Evolutionary conservation across 768 basidiomycete species (phyloP), one percentile per base, ranked within the genome.

Genomic region (Cantharellus cinnabarinus): DNA sequence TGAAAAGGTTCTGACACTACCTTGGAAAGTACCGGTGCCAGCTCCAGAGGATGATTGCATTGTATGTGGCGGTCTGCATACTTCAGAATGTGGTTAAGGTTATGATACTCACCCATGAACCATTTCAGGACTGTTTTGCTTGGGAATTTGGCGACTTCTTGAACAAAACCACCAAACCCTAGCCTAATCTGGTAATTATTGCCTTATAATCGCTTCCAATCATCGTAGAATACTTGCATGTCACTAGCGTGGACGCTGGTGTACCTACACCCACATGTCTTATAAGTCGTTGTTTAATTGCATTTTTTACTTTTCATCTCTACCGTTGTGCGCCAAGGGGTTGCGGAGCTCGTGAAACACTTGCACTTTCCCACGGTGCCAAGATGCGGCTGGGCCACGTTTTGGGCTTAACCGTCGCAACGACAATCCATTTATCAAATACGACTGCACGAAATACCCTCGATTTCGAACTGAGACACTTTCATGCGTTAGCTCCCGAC

Each of bases 1-100:
- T 63, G 84, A 89, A n/a, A 76, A 78, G 60, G 69, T 94, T 20
- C 71, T 94, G 57, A 74, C 71, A 2, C 70, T 80, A 48, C 82
- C 71, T 34, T 94, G 91, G 90, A 68, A 84, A n/a, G 80, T 84
- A 50, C 81, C 81, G 0, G 70, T 68, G 0, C 68, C 72, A 2
- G 74, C 74, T 50, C 71, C 71, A n/a, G 77, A 84, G 64, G 72
- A 74, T 10, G 79, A 83, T 62, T 88, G 85, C 65, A 72, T 79
- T 61, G 86, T 87, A 42, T 15, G 35, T 39, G 35, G 42, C 35
- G 14, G 14, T 5, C 39, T 48, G 44, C 44, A 48, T 29, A 10
- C 44, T 10, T 20, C 59, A 82, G 84, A 63, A 60, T 79, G 74
- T 50, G 7, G 10, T 14, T 37, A 7, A 10, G 52, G 7, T 1